Conservation (phyloP, 192 early-diverging fungal genomes). For the Rhizoclosmatium globosum region DNA sequence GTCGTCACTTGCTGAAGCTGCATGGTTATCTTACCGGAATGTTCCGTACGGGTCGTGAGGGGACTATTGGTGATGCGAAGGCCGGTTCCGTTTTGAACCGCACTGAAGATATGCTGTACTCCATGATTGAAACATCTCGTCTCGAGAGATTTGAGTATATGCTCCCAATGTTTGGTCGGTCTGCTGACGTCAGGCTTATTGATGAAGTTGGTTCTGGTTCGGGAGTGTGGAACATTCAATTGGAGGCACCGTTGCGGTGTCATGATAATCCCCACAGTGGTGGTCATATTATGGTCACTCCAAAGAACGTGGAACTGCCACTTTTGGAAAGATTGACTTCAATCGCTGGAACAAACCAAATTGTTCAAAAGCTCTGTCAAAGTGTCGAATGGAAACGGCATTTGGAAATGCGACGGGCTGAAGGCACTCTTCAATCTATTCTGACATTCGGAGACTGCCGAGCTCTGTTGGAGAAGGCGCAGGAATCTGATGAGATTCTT, state of each 20-base stretch:
- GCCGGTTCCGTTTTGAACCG: background rate
- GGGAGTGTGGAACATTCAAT: background rate
- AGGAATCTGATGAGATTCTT: too few species aligned
- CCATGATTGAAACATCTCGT: background rate
- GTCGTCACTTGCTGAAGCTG: background rate
- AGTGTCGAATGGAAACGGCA: too few species aligned
- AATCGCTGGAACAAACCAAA: too few species aligned
- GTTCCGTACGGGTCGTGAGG: background rate
- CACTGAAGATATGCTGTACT: slow-evolving; percentile 1
- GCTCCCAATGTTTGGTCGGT: background rate
- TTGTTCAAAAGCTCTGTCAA: too few species aligned
- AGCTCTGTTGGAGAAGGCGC: too few species aligned
- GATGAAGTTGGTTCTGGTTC: background rate
- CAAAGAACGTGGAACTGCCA: too few species aligned
- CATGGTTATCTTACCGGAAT: background rate
- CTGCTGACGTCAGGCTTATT: background rate
- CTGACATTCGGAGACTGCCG: too few species aligned
- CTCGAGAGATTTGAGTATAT: background rate
- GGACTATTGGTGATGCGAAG: background rate
- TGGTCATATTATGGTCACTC: too few species aligned
- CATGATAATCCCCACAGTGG: background rate
- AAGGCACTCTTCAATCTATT: too few species aligned
- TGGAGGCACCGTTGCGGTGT: background rate
- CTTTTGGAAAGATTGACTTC: too few species aligned
- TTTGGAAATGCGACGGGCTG: too few species aligned